phyloP scores from a whole-genome alignment of 371 early-diverging fungal genomes.

The Syncephalastrum contaminatum region DNA sequence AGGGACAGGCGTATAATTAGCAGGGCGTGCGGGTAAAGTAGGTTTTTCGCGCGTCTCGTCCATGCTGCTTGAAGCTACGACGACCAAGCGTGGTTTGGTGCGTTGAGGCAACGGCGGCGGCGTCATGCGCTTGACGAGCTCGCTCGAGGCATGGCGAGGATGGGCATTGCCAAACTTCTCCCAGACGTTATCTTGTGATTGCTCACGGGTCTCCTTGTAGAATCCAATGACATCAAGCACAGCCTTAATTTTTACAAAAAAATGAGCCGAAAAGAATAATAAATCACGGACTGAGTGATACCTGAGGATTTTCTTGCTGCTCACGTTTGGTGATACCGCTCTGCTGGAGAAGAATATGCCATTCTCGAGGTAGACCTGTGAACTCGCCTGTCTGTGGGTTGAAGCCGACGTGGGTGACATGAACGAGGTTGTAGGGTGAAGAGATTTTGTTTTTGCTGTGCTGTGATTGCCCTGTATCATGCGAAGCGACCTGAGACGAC shows the following conservation, averaged over 20 bases:
- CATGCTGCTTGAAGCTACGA: constrained; percentile 6
- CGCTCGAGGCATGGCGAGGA: constrained; percentile 21
- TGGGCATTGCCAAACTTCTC: constrained; percentile 77
- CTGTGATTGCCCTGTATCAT: neutral
- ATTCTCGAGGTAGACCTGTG: constrained; percentile 92
- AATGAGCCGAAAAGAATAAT: constrained; percentile 42
- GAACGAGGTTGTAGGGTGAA: constrained; percentile 94
- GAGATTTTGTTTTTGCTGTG: constrained; percentile 44
- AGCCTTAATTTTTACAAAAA: constrained; percentile 49
- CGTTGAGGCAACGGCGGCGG: constrained; percentile 25
- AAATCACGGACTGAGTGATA: constrained; percentile 13
- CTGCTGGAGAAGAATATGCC: constrained; percentile 86
- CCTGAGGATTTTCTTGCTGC: constrained; percentile 91
- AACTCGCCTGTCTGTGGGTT: constrained; percentile 89
- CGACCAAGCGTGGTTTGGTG: constrained; percentile 18
- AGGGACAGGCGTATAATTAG: neutral
- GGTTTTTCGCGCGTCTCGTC: constrained; percentile 9
- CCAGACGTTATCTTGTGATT: constrained; percentile 77
- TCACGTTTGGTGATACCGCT: constrained; percentile 95
- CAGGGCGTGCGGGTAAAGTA: constrained; percentile 20
- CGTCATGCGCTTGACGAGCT: constrained; percentile 12
- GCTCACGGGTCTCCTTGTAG: constrained; percentile 70
- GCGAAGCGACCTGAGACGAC: constrained; percentile 8
- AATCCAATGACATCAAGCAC: constrained; percentile 95
- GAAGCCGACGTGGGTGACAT: constrained; percentile 94